Conservation (phyloP, 2,329 filamentous ascomycete genomes). For the Parafenestella ontariensis region DNA sequence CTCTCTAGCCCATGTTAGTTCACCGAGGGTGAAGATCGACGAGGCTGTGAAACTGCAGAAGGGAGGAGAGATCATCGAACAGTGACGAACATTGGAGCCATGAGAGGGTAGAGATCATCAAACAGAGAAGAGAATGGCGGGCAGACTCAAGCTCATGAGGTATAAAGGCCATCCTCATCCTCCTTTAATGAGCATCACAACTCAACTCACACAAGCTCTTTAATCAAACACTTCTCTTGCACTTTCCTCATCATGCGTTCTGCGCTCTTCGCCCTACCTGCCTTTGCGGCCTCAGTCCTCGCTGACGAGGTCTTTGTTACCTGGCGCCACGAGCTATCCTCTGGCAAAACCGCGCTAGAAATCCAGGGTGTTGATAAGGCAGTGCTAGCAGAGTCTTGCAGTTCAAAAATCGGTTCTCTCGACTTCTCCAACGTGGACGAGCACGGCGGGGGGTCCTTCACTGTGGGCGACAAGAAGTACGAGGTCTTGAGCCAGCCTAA, state of each 20-base stretch:
- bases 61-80: too few species aligned
- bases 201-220: not conserved
- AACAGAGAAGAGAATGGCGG: too few species aligned
- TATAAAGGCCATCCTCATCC: not conserved
- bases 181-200: not conserved
- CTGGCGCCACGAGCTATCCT: not conserved
- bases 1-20: too few species aligned
- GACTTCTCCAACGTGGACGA: not conserved
- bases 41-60: too few species aligned
- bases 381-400: not conserved
- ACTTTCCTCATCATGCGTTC: not conserved
- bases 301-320: not conserved
- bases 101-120: too few species aligned
- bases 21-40: too few species aligned
- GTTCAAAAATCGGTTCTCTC: not conserved
- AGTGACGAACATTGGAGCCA: too few species aligned
- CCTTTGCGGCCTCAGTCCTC: not conserved
- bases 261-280: not conserved
- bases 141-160: not conserved
- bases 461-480: not conserved
- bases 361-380: not conserved
- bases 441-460: not conserved
- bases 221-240: not conserved
- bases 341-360: not conserved
- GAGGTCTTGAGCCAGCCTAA: not conserved